Percentiles rank a stretch among this genome's conserved stretches.
phyloP scores from a whole-genome alignment of 2,329 filamentous ascomycete species.

The Aureobasidium zeae region DNA sequence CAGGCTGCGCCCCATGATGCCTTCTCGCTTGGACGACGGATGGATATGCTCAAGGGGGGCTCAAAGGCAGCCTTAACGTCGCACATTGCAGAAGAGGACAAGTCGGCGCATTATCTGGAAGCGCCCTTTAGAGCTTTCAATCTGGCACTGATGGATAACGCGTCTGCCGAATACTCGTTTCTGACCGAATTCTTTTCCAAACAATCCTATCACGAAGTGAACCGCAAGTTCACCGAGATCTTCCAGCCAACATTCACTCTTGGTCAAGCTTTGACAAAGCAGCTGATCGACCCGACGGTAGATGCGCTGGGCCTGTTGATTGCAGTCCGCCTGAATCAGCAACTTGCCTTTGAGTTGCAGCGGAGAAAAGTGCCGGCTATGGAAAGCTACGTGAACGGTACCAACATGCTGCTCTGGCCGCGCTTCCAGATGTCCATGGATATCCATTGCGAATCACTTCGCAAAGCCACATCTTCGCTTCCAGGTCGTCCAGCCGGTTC shows the following conservation, averaged over 20 bases:
- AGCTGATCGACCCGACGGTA: conserved; percentile 64
- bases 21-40: conserved; percentile 77
- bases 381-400: conserved; percentile 87
- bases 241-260: conserved; percentile 86
- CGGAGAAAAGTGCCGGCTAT: conserved; percentile 79
- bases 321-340: conserved; percentile 89
- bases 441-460: conserved; percentile 79
- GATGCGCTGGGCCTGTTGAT: conserved; percentile 81
- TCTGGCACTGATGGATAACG: conserved; percentile 84
- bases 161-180: conserved; percentile 90
- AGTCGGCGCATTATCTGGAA: conserved; percentile 77
- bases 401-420: conserved; percentile 93
- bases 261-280: conserved; percentile 66
- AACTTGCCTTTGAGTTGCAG: conserved; percentile 88
- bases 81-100: conserved; percentile 85
- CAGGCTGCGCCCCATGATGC: conserved; percentile 65
- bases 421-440: conserved; percentile 92
- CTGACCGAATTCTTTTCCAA: conserved; percentile 82
- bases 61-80: conserved; percentile 73
- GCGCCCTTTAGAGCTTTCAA: conserved; percentile 91
- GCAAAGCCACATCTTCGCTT: conserved; percentile 43
- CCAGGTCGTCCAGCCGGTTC: conserved; percentile 42
- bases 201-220: conserved; percentile 65
- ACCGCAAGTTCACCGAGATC: conserved; percentile 74
- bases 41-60: conserved; percentile 67